A percentile compares a stretch with the other conserved stretches of the same genome.
phyloP scores from a whole-genome alignment of 345 rosid species.

The Theobroma cacao region DNA sequence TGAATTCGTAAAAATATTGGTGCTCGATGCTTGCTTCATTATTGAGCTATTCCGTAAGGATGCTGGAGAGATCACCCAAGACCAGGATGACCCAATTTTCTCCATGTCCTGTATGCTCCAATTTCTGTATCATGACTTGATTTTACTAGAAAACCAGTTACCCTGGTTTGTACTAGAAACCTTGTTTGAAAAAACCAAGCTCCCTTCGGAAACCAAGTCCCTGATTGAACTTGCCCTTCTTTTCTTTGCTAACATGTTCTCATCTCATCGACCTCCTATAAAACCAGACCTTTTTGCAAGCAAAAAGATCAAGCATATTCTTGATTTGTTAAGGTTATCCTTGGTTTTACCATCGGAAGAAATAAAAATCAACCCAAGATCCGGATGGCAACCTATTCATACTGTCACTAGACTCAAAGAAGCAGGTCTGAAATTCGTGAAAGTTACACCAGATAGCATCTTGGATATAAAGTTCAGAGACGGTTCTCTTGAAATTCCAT shows the following conservation, averaged over 20 bases:
- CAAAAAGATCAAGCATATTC: constrained; percentile 20
- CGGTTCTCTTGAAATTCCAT: constrained; percentile 12
- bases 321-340: constrained; percentile 18
- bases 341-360: constrained; percentile 4
- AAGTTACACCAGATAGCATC: neutral
- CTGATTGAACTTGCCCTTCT: constrained; percentile 11
- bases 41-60: constrained; percentile 15
- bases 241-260: constrained; percentile 12
- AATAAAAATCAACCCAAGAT: neutral
- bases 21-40: constrained; percentile 23
- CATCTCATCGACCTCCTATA: neutral
- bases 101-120: constrained; percentile 16
- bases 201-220: neutral
- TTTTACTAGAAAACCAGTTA: constrained; percentile 27
- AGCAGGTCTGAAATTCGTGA: constrained; percentile 15
- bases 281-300: neutral
- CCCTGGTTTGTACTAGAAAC: constrained; percentile 28
- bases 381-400: constrained; percentile 9
- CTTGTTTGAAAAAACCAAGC: constrained; percentile 16
- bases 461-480: constrained; percentile 3
- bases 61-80: neutral
- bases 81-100: constrained; percentile 19
- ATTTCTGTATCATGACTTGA: constrained; percentile 22
- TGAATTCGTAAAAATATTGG: constrained; percentile 12
- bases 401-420: constrained; percentile 6